Conservation (phyloP, 805 yeast genomes). For the Suhomyces tanzawaensis region DNA sequence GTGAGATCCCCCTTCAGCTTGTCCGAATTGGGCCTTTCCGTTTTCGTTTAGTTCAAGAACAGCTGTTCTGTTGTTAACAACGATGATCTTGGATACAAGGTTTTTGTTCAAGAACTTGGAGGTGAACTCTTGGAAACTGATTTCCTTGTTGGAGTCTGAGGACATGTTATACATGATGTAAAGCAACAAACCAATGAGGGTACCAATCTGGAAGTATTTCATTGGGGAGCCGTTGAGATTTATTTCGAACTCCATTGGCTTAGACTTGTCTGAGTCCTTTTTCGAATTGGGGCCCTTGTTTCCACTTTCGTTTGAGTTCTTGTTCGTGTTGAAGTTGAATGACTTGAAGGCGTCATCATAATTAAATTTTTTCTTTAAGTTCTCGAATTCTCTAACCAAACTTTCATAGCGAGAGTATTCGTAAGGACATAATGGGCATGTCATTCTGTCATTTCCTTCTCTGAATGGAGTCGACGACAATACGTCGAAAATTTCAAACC, state of each 20-base stretch:
- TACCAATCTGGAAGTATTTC: slow-evolving; percentile 30
- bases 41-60: slow-evolving; percentile 64
- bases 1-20: slow-evolving; percentile 18
- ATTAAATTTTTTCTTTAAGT: slow-evolving; percentile 7
- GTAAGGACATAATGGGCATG: slow-evolving; percentile 29
- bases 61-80: slow-evolving; percentile 75
- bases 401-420: slow-evolving; percentile 20
- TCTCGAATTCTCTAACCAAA: slow-evolving; percentile 12
- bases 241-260: slow-evolving; percentile 21
- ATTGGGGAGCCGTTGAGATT: slow-evolving; percentile 22
- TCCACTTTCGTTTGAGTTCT: slow-evolving; percentile 4
- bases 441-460: slow-evolving; percentile 15
- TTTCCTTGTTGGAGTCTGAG: slow-evolving; percentile 39
- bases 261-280: slow-evolving; percentile 13
- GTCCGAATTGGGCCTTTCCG: slow-evolving; percentile 49
- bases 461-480: slow-evolving; percentile 27
- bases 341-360: slow-evolving; percentile 6
- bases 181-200: slow-evolving; percentile 27
- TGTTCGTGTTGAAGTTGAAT: slow-evolving; percentile 5
- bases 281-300: slow-evolving; percentile 6
- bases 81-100: slow-evolving; percentile 67
- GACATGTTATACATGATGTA: slow-evolving; percentile 20
- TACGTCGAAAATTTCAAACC: slow-evolving; percentile 31
- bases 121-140: slow-evolving; percentile 92
- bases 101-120: slow-evolving; percentile 72